These are phyloP conservation scores for Bertia moriformis DNA, from an alignment of 2,329 filamentous ascomycete species.

Conservation along the genomic window DNA sequence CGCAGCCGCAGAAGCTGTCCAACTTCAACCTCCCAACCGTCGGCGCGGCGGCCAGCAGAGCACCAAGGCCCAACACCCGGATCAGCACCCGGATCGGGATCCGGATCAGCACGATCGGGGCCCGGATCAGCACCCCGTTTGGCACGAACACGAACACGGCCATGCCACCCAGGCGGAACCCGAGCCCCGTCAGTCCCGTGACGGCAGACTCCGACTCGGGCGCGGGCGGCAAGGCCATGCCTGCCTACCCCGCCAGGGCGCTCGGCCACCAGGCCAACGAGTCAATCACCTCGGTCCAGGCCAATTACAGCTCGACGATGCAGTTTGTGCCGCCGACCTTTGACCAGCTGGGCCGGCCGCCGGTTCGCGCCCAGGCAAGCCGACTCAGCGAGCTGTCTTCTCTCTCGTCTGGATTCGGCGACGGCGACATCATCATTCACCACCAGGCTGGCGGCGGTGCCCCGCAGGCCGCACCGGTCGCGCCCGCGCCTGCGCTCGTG, in stretches of 20 bases:
- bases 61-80: no score
- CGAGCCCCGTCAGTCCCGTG: neutral
- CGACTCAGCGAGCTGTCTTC: slow-evolving; percentile 39
- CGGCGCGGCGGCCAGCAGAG: no score
- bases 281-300: neutral
- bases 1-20: neutral
- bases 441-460: slow-evolving; percentile 8
- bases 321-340: neutral
- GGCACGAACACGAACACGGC: no score
- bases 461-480: slow-evolving; percentile 4
- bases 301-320: neutral
- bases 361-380: slow-evolving; percentile 16
- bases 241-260: no score
- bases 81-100: no score
- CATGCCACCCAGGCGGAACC: neutral
- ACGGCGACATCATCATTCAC: slow-evolving; percentile 39
- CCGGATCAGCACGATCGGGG: neutral
- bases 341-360: slow-evolving; percentile 22
- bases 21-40: no score
- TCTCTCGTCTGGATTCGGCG: slow-evolving; percentile 49
- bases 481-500: slow-evolving; percentile 5
- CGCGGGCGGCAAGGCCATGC: no score
- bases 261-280: no score
- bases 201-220: neutral
- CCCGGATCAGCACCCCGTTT: no score